Base-by-base conservation (phyloP, 495 filamentous ascomycete species). In the Hypomontagnella submonticulosa region DNA sequence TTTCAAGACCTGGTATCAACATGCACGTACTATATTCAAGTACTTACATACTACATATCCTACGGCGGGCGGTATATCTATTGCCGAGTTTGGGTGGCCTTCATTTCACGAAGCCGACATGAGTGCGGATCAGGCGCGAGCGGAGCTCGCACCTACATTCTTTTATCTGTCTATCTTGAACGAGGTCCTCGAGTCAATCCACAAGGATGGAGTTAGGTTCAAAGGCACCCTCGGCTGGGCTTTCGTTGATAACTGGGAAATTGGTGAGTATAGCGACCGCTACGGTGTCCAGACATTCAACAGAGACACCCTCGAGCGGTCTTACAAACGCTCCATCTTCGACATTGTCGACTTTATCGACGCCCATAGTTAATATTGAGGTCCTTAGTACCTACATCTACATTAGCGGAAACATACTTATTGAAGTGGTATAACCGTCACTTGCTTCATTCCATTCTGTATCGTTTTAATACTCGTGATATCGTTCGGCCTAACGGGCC, bases 131-230 rank as follows among this genome's bases (percentile, higher is more conserved):
- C 49, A 41, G 3, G 54, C 65, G 20, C 49, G 61, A 11, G 48
- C 37, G 23, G 66, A 62, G 38, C 13, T 66, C 3, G 37, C 41
- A 15, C 51, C 61, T 32, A 70, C 47, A 5, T 18, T 61, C 19
- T 70, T 61, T 33, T 66, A 56, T 38, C 62, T 42, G 11, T 11
- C 48, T 11, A 66, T 56, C 30, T 20, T 61, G 15, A 16, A 47
- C 12, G 66, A 69, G 47, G 49, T 61, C 15, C 20, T 69, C 2
- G 66, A 65, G 33, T 42, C 44, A n/a, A 66, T 69, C n/a, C 44
- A 66, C 16, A 36, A 56, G 9, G 66, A 70, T 48, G 43, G 37
- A 3, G 43, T 70, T 4, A 61, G 61, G 13, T 52, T 66, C 23
- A 66, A 61, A 43, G 66, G 61, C 0, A 56, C 62, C 3, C 30